Percentiles rank a stretch among this genome's conserved stretches.
Conservation (phyloP, 495 filamentous ascomycete species). For the Astrothelium macrocarpum region DNA sequence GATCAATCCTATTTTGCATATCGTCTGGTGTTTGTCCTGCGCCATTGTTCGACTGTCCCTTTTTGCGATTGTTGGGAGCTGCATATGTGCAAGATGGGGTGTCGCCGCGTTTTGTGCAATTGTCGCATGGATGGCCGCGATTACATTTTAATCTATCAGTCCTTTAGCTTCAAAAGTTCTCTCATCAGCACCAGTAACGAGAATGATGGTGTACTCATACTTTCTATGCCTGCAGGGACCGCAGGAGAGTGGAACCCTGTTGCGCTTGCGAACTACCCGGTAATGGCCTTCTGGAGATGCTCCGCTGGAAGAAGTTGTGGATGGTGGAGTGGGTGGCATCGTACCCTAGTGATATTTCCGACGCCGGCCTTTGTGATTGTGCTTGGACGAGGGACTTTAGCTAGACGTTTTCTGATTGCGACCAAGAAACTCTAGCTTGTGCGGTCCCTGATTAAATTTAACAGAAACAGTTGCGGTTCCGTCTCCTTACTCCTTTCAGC, state of each 20-base stretch:
- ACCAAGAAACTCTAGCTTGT: too few relatives aligned
- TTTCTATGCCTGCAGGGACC: conserved; percentile 90
- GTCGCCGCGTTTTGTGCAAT: conserved; percentile 85
- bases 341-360: conserved; percentile 5
- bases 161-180: background rate
- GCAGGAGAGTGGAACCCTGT: conserved; percentile 88
- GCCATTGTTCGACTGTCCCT: conserved; percentile 52
- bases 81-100: conserved; percentile 84
- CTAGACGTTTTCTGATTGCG: too few relatives aligned
- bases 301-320: conserved; percentile 65
- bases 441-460: too few relatives aligned
- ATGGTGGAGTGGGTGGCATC: conserved; percentile 91
- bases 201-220: conserved; percentile 43
- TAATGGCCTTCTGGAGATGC: conserved; percentile 78
- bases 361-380: background rate
- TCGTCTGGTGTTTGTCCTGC: conserved; percentile 65
- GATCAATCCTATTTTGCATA: conserved; percentile 98
- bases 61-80: conserved; percentile 64
- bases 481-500: too few relatives aligned
- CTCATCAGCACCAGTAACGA: background rate
- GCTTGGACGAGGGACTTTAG: background rate
- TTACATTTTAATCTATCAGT: conserved; percentile 77
- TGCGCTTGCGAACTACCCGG: conserved; percentile 85
- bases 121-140: conserved; percentile 83
- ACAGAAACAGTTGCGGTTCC: too few relatives aligned